Conservation (phyloP, 83 land plant genomes). For the Picea engelmannii region DNA sequence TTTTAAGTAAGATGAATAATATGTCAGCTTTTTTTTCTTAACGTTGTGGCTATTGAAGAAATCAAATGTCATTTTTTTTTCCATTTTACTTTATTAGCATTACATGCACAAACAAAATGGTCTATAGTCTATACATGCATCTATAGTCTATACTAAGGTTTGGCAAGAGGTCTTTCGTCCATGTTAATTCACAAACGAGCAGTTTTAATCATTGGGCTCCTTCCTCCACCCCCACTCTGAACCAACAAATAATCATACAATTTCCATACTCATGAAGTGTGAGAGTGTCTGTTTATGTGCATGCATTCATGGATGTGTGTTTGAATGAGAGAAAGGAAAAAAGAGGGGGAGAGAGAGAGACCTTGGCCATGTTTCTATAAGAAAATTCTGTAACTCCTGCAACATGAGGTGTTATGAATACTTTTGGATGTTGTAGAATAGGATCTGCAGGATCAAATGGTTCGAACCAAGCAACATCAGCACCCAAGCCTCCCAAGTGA, state of each 20-base stretch:
- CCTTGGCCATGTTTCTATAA: slow-evolving; percentile 93
- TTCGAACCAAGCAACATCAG: slow-evolving; percentile 96
- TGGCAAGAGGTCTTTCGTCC: too few species aligned
- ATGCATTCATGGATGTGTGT: not conserved
- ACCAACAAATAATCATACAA: not conserved
- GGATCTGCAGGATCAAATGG: slow-evolving; percentile 91
- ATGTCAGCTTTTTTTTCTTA: too few species aligned
- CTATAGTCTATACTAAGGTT: too few species aligned
- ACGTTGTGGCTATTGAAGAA: too few species aligned
- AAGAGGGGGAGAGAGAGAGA: slow-evolving; percentile 18
- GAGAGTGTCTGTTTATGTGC: not conserved
- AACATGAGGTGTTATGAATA: slow-evolving; percentile 90
- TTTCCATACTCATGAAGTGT: not conserved
- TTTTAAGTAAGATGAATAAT: too few species aligned
- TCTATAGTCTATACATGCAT: too few species aligned
- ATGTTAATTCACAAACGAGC: not conserved
- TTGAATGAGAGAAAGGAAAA: not conserved
- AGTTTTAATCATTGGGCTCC: not conserved
- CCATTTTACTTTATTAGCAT: too few species aligned
- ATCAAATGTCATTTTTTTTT: too few species aligned
- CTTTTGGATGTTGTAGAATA: slow-evolving; percentile 78
- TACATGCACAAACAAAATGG: too few species aligned
- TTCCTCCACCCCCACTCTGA: not conserved
- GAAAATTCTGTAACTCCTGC: slow-evolving; percentile 93
- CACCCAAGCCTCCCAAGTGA: slow-evolving; percentile 91